Evolutionary conservation across 73 alveolate species (phyloP), one percentile per base, ranked within the genome.

Genomic region (Urostyla sp.): DNA sequence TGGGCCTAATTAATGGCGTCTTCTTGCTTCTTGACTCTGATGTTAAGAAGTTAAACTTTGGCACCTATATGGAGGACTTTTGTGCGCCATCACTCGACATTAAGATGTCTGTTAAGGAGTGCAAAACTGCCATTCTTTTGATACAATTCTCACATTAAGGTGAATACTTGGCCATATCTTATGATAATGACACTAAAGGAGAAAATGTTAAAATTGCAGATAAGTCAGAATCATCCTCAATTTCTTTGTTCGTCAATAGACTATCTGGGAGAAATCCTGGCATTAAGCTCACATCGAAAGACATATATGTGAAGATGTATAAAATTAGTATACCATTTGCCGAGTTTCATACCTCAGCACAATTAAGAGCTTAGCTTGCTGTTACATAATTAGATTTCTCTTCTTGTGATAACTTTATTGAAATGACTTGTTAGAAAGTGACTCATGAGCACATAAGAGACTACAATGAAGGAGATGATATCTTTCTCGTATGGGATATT

Each of bases 401-500:
- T 11, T 88, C 74, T 31, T 92, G 86, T 75, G 98, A 92, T 81
- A 48, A 48, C 67, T 88, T 89, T 59, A 67, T 92, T 27, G 92
- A 92, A 72, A 88, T 92, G 80, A 75, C 89, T 72, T 60, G 79
- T 48, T 72, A 85, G 67, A 69, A 46, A 49, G 84, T 89, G 15
- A 69, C 58, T 56, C 63, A 56, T 31, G 80, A 87, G 2, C 81
- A 81, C 51, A 73, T 87, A 11, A 75, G 87, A 36, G 85, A 54
- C 35, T 80, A 52, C 49, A 51, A 52, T 23, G 90, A 61, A 24
- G 87, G 88, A 57, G 93, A 91, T 50, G 92, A 84, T 63, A 88
- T 92, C 59, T 85, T 85, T 80, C 84, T 90, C 0, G 93, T 92
- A 26, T 92, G 95, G 95, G 94, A 86, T 67, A 84, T 92, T 48